A percentile compares a stretch with the other conserved stretches of the same genome.
These are phyloP conservation scores for Ophryocystis elektroscirrha DNA, from an alignment of 169 alveolate species.

Conservation along the genomic window DNA sequence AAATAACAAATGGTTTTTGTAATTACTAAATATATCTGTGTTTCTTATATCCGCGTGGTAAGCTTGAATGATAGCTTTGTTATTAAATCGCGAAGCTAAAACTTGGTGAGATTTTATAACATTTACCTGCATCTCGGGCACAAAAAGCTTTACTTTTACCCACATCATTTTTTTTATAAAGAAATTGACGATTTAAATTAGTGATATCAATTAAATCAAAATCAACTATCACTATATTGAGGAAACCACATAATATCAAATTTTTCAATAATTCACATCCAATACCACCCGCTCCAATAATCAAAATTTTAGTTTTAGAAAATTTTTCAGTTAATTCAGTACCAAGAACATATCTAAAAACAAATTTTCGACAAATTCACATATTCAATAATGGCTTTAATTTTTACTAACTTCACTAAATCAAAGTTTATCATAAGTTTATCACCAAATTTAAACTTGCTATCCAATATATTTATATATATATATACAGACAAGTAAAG, in stretches of 20 bases:
- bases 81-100: background rate
- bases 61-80: background rate
- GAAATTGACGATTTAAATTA: conserved; percentile 88
- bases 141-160: conserved; percentile 8
- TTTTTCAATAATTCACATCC: conserved; percentile 92
- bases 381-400: too few species aligned
- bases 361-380: too few species aligned
- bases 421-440: too few species aligned
- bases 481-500: too few species aligned
- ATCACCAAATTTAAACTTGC: too few species aligned
- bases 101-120: background rate
- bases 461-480: too few species aligned
- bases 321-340: too few species aligned
- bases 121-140: conserved; percentile 3
- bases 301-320: conserved; percentile 30
- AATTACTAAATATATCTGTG: background rate
- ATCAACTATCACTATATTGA: conserved; percentile 72
- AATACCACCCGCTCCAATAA: conserved; percentile 94
- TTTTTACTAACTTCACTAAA: too few species aligned
- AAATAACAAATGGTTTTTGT: background rate
- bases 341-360: too few species aligned
- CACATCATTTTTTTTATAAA: conserved; percentile 37
- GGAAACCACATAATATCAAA: conserved; percentile 61
- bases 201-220: conserved; percentile 82
- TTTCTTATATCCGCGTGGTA: background rate